Evolutionary conservation across 139 green algal genomes (phyloP), one percentile per base, ranked within the genome.

Genomic region (Volvox reticuliferus): DNA sequence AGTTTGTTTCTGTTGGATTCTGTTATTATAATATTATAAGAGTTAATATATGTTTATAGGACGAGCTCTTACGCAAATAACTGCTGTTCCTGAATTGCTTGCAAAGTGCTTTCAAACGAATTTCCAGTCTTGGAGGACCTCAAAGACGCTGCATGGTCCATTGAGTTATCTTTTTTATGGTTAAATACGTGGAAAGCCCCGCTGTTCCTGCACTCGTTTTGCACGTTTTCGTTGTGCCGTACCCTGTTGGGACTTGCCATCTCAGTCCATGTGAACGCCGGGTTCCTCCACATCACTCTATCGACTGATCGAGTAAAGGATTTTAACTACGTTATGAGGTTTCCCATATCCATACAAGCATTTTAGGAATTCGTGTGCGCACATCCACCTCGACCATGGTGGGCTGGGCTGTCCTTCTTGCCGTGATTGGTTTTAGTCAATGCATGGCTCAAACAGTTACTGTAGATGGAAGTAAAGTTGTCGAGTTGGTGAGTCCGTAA

Each of bases 391-490:
- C 82, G 14, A 78, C 14, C 16, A 67, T 65, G 82, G 62, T 79
- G 65, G 33, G 63, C 9, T 69, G 71, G 63, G 82, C 82, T 79
- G 82, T 61, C n/a, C 0, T 65, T 26, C 12, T 88, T 21, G 63
- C 65, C 1, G 0, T 79, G 6, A 14, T 65, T 26, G 33, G 19
- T 18, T 26, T 80, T 1, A 36, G 13, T 28, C 44, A 55, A 55
- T 67, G 26, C 1, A 30, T 13, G 35, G 36, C 24, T 1, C 83
- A 89, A 35, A 28, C 67, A 0, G 26, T 94, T 9, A n/a, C 89
- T 21, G 89, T 94, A 6, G 77, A 93, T 65, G 92, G 90, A 19
- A 37, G 77, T 17, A 90, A 88, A 73, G 77, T 94, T 1, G 90
- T 94, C 0, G 88, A 93, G 0, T 50, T 92, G 71, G 92, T 94